Conservation (phyloP, 176 grass and related monocot genomes). For the Aegilops bicornis region DNA sequence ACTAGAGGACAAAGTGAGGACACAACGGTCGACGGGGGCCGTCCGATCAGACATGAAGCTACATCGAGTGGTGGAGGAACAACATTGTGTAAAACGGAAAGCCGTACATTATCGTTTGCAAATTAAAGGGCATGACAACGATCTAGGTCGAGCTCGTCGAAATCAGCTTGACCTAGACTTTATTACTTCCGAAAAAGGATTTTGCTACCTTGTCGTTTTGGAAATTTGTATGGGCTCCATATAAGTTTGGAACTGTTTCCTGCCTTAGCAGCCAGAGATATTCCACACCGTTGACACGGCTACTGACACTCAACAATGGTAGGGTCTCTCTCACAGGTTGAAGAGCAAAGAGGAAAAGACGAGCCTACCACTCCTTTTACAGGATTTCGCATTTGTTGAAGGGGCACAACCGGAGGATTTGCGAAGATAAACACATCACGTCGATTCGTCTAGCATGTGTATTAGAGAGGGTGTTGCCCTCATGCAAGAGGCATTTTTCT, state of each 20-base stretch:
- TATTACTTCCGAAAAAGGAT: not conserved
- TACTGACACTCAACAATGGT: not conserved
- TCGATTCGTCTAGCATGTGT: not conserved
- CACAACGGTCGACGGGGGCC: not conserved
- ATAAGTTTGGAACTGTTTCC: too few species aligned
- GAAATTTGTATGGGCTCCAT: not conserved
- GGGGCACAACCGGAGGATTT: not conserved
- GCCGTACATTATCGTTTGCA: too few species aligned
- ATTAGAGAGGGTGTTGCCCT: not conserved
- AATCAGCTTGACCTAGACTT: not conserved
- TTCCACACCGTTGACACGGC: not conserved
- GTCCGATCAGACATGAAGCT: not conserved
- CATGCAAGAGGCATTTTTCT: too few species aligned
- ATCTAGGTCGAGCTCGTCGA: not conserved
- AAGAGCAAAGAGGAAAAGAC: not conserved
- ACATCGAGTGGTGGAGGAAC: not conserved
- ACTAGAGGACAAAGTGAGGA: not conserved
- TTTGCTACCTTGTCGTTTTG: not conserved
- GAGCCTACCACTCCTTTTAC: not conserved
- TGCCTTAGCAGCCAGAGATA: not conserved
- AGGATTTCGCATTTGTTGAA: not conserved
- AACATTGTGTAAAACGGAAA: not conserved
- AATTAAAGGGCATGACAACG: not conserved
- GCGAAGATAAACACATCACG: not conserved
- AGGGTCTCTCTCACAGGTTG: not conserved